Evolutionary conservation across 257 asterid species (phyloP).

Genomic region (Agastache rugosa): DNA sequence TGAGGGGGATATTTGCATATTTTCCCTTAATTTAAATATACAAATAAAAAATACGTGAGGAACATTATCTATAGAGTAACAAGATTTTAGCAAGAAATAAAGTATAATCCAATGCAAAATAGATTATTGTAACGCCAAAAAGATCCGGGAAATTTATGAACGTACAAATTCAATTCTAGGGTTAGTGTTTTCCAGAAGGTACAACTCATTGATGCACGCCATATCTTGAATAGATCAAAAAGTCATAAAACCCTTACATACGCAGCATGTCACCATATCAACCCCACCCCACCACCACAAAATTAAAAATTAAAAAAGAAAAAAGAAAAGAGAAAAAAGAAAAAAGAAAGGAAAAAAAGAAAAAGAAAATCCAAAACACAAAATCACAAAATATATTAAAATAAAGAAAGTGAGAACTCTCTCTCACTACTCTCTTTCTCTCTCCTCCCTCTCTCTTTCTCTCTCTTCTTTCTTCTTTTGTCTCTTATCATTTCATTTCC

Average conservation of each 20-base stretch:
- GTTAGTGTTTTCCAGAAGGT: neutral
- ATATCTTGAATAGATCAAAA: neutral
- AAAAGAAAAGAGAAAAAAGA: neutral
- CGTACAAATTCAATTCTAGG: neutral
- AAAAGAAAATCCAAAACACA: conserved; percentile 1
- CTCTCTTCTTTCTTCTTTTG: conserved; percentile 10
- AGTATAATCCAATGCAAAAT: neutral
- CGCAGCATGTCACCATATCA: neutral
- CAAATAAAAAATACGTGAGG: neutral
- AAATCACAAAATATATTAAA: conserved; percentile 14
- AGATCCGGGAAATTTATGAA: neutral
- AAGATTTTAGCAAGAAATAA: neutral
- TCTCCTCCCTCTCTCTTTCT: neutral
- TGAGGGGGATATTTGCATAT: too few relatives aligned
- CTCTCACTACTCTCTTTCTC: conserved; percentile 21
- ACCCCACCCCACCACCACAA: neutral
- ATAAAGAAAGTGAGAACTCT: conserved; percentile 1
- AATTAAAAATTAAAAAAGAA: neutral
- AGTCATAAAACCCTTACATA: conserved; percentile 1
- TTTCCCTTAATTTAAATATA: neutral
- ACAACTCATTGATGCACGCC: conserved; percentile 20
- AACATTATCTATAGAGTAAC: neutral
- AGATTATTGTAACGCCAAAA: neutral
- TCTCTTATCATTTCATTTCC: conserved; percentile 39
- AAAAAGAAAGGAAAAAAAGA: neutral